Percentiles rank a stretch among this genome's conserved stretches.
These are phyloP conservation scores for Myxozyma nipponensis DNA, from an alignment of 805 yeast genomes.

Conservation along the genomic window DNA sequence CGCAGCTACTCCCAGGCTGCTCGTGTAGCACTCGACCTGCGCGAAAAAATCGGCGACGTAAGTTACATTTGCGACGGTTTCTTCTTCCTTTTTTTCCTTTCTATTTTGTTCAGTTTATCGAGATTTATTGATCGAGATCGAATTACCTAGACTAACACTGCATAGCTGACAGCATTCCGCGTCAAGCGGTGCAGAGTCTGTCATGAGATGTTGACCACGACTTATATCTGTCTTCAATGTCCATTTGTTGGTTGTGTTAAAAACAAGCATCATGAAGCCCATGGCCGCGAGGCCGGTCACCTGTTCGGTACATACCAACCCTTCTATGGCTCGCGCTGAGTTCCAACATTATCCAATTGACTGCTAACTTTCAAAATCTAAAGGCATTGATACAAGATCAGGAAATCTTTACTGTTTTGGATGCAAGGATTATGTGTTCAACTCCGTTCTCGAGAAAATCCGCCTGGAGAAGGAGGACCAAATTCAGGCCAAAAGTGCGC, in stretches of 20 bases:
- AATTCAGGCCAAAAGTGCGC: conserved; percentile 6
- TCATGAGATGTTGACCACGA: conserved; percentile 27
- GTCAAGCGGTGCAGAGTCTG: conserved; percentile 26
- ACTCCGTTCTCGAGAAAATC: conserved; percentile 53
- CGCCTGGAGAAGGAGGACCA: conserved; percentile 34
- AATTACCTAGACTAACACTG: too few species aligned
- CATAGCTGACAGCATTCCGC: conserved; percentile 15
- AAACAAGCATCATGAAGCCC: conserved; percentile 26
- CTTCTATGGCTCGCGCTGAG: neutral
- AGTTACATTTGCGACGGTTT: neutral
- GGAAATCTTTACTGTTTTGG: conserved; percentile 74
- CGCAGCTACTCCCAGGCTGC: conserved; percentile 27
- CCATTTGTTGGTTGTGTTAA: conserved; percentile 27
- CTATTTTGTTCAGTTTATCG: too few species aligned
- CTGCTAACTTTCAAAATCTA: conserved; percentile 28
- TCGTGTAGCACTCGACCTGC: conserved; percentile 19
- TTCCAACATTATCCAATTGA: neutral
- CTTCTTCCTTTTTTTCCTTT: neutral
- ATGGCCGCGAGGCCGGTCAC: conserved; percentile 26
- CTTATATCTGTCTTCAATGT: conserved; percentile 30
- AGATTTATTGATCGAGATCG: too few species aligned
- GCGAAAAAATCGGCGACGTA: conserved; percentile 12
- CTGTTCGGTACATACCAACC: conserved; percentile 25
- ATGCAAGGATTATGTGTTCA: conserved; percentile 70
- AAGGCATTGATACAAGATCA: conserved; percentile 64